Percentiles rank a stretch among this genome's conserved stretches.
phyloP scores from a whole-genome alignment of 2,329 filamentous ascomycete genomes.

The Monosporascus sp. region DNA sequence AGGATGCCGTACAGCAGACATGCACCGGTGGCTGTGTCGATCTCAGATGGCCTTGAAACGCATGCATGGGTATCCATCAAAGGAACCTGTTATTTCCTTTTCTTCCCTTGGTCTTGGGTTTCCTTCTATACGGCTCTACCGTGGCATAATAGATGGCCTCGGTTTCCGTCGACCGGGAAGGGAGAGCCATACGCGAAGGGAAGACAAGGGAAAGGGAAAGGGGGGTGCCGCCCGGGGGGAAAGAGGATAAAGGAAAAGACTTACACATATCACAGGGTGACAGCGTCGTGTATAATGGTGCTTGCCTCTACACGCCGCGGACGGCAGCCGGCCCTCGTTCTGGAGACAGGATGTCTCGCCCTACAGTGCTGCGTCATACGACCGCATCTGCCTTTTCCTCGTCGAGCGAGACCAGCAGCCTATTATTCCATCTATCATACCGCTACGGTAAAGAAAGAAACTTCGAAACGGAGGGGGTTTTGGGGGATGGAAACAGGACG shows the following conservation, averaged over 20 bases:
- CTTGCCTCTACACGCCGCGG: constrained; percentile 62
- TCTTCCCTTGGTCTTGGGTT: not conserved
- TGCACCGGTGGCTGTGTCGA: constrained; percentile 52
- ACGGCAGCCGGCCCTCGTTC: constrained; percentile 66
- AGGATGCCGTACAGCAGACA: constrained; percentile 71
- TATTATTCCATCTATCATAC: too few relatives aligned
- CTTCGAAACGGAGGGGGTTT: too few relatives aligned
- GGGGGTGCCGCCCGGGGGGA: not conserved
- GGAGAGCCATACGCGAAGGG: not conserved
- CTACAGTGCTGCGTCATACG: constrained; percentile 31
- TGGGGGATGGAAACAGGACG: too few relatives aligned
- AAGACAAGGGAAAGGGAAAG: not conserved
- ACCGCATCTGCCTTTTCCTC: too few relatives aligned
- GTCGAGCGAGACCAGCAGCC: too few relatives aligned
- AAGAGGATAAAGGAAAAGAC: constrained; percentile 4
- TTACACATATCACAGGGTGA: constrained; percentile 75
- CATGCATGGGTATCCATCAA: too few relatives aligned
- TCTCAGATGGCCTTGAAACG: too few relatives aligned
- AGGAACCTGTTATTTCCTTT: not conserved
- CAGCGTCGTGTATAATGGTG: constrained; percentile 77
- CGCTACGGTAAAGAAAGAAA: too few relatives aligned
- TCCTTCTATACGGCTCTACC: too few relatives aligned
- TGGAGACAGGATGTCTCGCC: constrained; percentile 73
- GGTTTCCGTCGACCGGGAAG: not conserved
- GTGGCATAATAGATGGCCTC: not conserved